Conservation (phyloP, 768 basidiomycete species). For the Lentinula guzmanii region DNA sequence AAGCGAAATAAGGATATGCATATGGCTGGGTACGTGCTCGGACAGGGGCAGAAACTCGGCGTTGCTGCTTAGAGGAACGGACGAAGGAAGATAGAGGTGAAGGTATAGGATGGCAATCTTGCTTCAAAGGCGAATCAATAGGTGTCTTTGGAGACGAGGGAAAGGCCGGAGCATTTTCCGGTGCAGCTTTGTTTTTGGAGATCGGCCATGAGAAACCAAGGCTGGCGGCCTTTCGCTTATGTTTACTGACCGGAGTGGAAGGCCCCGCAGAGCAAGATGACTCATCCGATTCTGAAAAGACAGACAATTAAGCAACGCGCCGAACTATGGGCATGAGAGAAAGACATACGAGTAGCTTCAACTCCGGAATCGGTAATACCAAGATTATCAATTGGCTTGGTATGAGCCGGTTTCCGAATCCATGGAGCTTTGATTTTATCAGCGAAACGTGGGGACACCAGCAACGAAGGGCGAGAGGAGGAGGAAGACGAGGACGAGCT, state of each 20-base stretch:
- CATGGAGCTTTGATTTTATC: not conserved
- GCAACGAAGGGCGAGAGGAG: slow-evolving; percentile 6
- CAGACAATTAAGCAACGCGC: not conserved
- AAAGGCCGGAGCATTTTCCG: not conserved
- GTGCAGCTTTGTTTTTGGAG: not conserved
- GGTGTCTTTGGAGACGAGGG: not conserved
- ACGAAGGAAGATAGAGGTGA: slow-evolving; percentile 7
- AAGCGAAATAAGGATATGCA: slow-evolving; percentile 28
- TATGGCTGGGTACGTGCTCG: slow-evolving; percentile 26
- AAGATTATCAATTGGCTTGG: not conserved
- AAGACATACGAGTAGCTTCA: not conserved
- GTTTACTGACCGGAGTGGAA: not conserved
- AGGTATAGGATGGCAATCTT: not conserved
- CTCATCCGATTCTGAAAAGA: slow-evolving; percentile 1
- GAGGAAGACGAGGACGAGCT: slow-evolving; percentile 6
- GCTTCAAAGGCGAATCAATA: not conserved
- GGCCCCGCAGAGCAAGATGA: not conserved
- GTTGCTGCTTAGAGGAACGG: slow-evolving; percentile 10
- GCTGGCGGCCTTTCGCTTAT: slow-evolving; percentile 9
- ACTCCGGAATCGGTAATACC: not conserved
- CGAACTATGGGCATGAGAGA: not conserved
- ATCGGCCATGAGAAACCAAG: slow-evolving; percentile 10
- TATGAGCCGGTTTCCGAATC: not conserved
- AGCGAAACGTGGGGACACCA: slow-evolving; percentile 1
- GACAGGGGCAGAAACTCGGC: slow-evolving; percentile 11